A percentile compares a stretch with the other conserved stretches of the same genome.
These are phyloP conservation scores for Tanacetum coccineum DNA, from an alignment of 129 eudicot species.

Conservation along the genomic window DNA sequence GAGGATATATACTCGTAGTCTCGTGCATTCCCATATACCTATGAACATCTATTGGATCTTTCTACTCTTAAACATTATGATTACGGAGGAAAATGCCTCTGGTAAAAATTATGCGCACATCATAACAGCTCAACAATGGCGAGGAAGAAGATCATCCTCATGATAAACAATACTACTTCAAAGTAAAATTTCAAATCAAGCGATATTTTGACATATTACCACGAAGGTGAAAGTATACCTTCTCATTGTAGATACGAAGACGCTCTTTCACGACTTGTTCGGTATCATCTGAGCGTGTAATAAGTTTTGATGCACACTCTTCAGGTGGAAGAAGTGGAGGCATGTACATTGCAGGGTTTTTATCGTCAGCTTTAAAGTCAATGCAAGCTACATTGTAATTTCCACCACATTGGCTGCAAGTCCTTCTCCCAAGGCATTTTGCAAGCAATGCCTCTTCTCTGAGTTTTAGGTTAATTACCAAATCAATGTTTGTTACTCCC, in stretches of 20 bases:
- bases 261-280: constrained; percentile 82
- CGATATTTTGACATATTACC: neutral
- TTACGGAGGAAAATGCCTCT: neutral
- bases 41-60: neutral
- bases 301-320: constrained; percentile 68
- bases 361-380: constrained; percentile 64
- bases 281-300: constrained; percentile 74
- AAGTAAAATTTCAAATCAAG: neutral
- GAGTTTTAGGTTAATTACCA: constrained; percentile 84
- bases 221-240: constrained; percentile 35
- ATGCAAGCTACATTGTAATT: constrained; percentile 84
- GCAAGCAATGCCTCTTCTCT: constrained; percentile 82
- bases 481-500: constrained; percentile 75
- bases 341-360: constrained; percentile 68
- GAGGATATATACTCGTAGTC: too few species aligned
- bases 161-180: neutral
- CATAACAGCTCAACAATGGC: neutral
- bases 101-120: neutral
- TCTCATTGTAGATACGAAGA: constrained; percentile 63
- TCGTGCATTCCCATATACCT: neutral
- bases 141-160: constrained; percentile 2
- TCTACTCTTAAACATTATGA: neutral
- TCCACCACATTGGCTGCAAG: constrained; percentile 86
- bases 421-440: constrained; percentile 93
- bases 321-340: constrained; percentile 94